These are phyloP conservation scores for Bryoglossum gracile DNA, from an alignment of 495 filamentous ascomycete genomes.

Conservation along the genomic window DNA sequence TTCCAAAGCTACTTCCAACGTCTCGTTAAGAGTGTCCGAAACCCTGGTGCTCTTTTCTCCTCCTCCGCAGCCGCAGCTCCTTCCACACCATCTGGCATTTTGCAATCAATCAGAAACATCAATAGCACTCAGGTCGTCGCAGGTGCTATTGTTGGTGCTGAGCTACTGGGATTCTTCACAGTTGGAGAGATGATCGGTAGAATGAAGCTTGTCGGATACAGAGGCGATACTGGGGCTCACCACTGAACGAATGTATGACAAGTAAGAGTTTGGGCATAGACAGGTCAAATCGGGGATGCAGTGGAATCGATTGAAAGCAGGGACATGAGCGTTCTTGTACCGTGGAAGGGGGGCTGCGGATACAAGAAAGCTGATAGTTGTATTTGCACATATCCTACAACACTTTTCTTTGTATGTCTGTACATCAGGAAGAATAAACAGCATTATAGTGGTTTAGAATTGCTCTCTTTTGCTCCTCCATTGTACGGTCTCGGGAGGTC, in stretches of 20 bases:
- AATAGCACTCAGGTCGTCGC: conserved; percentile 58
- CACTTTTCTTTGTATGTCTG: conserved; percentile 27
- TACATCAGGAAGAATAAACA: conserved; percentile 24
- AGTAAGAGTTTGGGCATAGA: not conserved
- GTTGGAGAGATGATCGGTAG: conserved; percentile 95
- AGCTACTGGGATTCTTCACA: conserved; percentile 94
- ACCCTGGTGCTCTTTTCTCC: conserved; percentile 46
- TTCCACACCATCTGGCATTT: conserved; percentile 26
- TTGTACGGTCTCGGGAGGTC: too few relatives aligned
- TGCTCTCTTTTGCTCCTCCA: not conserved
- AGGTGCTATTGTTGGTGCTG: conserved; percentile 69
- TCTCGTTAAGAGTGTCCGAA: conserved; percentile 55
- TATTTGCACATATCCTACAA: conserved; percentile 26
- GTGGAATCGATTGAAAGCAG: not conserved
- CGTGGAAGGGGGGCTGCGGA: conserved; percentile 10
- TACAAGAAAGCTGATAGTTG: conserved; percentile 1
- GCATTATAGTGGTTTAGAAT: conserved; percentile 20
- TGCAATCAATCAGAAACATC: conserved; percentile 62
- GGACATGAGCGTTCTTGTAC: conserved; percentile 5
- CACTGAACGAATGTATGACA: conserved; percentile 42
- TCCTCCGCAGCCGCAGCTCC: conserved; percentile 23
- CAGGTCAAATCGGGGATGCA: not conserved
- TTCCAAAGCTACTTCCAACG: conserved; percentile 85
- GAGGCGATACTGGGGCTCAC: conserved; percentile 55
- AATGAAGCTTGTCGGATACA: conserved; percentile 89